Percentiles rank a stretch among this genome's conserved stretches.
Evolutionary conservation across 2,329 filamentous ascomycete species (phyloP).

Genomic region (Leptographium procerum): DNA sequence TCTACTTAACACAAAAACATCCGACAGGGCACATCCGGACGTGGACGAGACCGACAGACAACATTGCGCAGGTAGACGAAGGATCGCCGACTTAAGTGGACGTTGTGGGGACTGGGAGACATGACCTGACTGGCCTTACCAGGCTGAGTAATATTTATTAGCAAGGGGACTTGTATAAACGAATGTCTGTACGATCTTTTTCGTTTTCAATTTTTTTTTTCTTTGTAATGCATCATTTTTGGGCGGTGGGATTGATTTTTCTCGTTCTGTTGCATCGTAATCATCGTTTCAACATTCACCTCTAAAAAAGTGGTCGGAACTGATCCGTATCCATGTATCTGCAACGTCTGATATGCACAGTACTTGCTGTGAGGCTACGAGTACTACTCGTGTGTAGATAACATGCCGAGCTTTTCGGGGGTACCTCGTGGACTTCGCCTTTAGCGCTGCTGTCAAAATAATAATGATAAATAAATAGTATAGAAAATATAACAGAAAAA

Average conservation of each 20-base stretch:
- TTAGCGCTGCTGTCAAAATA: background rate
- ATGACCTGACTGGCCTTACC: too few species aligned
- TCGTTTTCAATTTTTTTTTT: background rate
- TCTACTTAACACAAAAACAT: background rate
- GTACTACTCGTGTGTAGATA: too few species aligned
- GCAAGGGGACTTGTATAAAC: background rate
- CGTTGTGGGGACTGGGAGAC: too few species aligned
- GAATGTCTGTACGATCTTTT: background rate
- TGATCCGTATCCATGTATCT: background rate
- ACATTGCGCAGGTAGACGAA: slow-evolving; percentile 17
- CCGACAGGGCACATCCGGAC: slow-evolving; percentile 28
- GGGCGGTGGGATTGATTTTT: too few species aligned
- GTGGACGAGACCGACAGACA: slow-evolving; percentile 30
- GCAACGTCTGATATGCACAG: background rate
- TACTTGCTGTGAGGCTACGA: too few species aligned
- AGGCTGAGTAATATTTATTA: background rate
- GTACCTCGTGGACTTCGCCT: background rate
- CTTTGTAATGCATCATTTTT: too few species aligned
- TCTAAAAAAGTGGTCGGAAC: too few species aligned
- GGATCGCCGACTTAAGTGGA: background rate
- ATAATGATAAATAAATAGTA: background rate
- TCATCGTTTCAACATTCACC: too few species aligned
- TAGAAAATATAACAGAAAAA: too few species aligned
- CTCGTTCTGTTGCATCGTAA: too few species aligned
- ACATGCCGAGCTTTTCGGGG: too few species aligned